Conservation (phyloP, 2,329 filamentous ascomycete genomes). For the Grosmannia huntii region DNA sequence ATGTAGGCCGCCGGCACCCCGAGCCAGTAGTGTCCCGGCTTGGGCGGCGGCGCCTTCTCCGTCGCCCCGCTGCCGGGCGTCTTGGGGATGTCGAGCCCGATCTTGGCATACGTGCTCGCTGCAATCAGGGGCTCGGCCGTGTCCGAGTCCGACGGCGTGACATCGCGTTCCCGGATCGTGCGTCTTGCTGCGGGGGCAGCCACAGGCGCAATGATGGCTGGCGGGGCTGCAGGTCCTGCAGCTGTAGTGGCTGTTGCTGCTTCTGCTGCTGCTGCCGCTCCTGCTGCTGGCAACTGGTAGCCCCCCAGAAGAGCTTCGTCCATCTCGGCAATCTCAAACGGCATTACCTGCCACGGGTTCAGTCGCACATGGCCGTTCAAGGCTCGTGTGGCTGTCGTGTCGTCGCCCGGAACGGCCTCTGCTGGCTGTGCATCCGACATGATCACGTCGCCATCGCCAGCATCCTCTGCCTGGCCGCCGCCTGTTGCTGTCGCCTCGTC, state of each 20-base stretch:
- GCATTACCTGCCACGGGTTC: neutral
- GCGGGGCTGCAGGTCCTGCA: neutral
- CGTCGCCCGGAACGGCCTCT: conserved; percentile 12
- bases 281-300: neutral
- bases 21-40: conserved; percentile 72
- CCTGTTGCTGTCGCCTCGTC: conserved; percentile 12
- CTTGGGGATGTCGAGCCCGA: conserved; percentile 62
- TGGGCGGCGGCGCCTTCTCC: conserved; percentile 36
- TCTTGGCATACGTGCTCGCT: conserved; percentile 47
- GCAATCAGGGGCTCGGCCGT: conserved; percentile 55
- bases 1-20: conserved; percentile 62
- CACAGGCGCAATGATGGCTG: neutral
- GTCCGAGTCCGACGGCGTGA: conserved; percentile 61
- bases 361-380: too few relatives aligned
- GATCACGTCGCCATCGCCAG: conserved; percentile 31
- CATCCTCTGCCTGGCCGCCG: neutral
- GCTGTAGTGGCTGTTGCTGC: neutral
- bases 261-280: neutral
- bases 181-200: conserved; percentile 12
- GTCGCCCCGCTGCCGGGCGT: conserved; percentile 49
- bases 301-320: conserved; percentile 38
- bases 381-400: conserved; percentile 16
- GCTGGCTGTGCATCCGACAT: conserved; percentile 39
- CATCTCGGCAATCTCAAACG: neutral
- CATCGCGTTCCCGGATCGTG: conserved; percentile 36